Evolutionary conservation across 1,284 basidiomycete genomes (phyloP).

Genomic region (Gomphus bonarii): DNA sequence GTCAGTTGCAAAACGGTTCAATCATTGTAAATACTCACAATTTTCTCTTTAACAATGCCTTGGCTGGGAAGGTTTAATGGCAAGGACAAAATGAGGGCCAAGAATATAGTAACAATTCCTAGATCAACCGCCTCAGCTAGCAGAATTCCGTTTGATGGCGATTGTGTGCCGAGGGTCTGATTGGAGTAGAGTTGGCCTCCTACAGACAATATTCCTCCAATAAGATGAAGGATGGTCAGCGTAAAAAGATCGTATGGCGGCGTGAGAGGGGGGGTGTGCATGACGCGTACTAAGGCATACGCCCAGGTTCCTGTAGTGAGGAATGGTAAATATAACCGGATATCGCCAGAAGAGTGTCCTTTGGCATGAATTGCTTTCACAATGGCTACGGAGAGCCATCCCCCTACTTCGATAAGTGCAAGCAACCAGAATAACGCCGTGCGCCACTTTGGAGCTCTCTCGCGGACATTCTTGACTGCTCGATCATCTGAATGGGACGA

Average conservation of each 20-base stretch:
- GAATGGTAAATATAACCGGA: constrained; percentile 21
- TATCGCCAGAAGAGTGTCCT: neutral
- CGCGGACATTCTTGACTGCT: no score
- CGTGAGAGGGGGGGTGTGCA: constrained; percentile 30
- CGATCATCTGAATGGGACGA: neutral
- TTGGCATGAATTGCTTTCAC: neutral
- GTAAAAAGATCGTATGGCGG: constrained; percentile 44
- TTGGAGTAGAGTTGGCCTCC: constrained; percentile 36
- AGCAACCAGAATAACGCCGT: neutral
- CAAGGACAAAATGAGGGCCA: neutral
- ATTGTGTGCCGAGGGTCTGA: neutral
- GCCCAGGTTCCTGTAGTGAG: constrained; percentile 44
- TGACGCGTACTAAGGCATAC: constrained; percentile 38
- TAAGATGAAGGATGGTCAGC: constrained; percentile 36
- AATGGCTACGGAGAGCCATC: constrained; percentile 1
- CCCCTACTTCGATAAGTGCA: constrained; percentile 1
- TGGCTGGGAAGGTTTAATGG: neutral
- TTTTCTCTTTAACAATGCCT: neutral
- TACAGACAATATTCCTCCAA: constrained; percentile 31
- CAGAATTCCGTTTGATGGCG: neutral
- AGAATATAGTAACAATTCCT: neutral
- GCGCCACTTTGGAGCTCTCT: neutral
- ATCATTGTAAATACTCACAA: neutral
- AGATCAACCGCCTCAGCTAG: neutral
- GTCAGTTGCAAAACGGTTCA: no score